Evolutionary conservation across 352 stramenopile genomes (phyloP), one percentile per base, ranked within the genome.

Genomic region (Peronospora farinosa): DNA sequence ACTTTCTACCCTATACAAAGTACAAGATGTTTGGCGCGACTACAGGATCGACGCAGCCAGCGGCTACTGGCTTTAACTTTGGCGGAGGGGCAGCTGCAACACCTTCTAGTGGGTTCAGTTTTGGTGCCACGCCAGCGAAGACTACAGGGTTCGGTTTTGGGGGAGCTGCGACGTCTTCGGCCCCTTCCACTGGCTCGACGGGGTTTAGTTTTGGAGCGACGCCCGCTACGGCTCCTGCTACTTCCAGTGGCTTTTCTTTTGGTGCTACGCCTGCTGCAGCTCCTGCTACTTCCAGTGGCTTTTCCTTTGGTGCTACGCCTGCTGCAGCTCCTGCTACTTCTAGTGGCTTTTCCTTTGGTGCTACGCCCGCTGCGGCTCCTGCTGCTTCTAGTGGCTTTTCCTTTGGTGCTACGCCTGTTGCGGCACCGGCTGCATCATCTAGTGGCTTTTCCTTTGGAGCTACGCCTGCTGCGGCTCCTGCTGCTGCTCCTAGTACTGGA

Each of bases 401-500:
- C 33, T 74, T 72, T 17, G 64, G 69, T 40, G 40, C 58, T 8
- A 46, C 65, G 19, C 33, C 33, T 3, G 42, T 57, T 5, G 12
- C 33, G 33, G 23, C 5, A 7, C 23, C 23, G 15, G 50, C 74
- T 5, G 47, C 51, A 0, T 30, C 64, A 0, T 67, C 49, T 6
- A 59, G 62, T 23, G 68, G 71, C 11, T 86, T 86, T 28, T 75
- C 65, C 3, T 88, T 88, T 65, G 74, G 77, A 38, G 59, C 61
- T 21, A 17, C 60, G 15, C 41, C 62, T 4, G 59, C 61, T 23
- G 53, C 62, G 4, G 45, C 57, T 6, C 47, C 64, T 28, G 46
- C 37, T 25, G 16, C 56, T 16, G 44, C 71, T n/a, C 38, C 59
- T 1, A 58, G 47, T 21, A 47, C 60, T 23, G 57, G 51, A 8